Evolutionary conservation across 176 grass and related monocot species (phyloP).

Genomic region (Coix lacrymajobi): DNA sequence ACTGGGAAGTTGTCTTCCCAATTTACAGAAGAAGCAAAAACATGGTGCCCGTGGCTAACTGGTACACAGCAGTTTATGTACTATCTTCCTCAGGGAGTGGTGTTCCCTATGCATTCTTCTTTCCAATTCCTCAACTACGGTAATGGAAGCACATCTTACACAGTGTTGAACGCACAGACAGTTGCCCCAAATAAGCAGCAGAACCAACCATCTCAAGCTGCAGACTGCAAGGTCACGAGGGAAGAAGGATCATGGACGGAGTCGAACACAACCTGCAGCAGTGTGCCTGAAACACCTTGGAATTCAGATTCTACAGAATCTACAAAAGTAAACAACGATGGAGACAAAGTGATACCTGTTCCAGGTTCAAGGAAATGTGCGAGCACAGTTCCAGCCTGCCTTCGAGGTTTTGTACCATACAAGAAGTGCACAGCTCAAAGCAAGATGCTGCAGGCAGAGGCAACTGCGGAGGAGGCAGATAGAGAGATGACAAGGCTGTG

Average conservation of each 20-base stretch:
- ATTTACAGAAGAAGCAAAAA: background rate
- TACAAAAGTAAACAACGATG: background rate
- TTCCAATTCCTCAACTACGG: slow-evolving; percentile 33
- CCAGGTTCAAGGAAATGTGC: slow-evolving; percentile 23
- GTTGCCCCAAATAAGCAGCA: background rate
- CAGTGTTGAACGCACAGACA: slow-evolving; percentile 1
- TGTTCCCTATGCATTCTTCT: slow-evolving; percentile 6
- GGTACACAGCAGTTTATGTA: slow-evolving; percentile 44
- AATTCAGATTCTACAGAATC: slow-evolving; percentile 39
- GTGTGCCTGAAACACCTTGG: slow-evolving; percentile 15
- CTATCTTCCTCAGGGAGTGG: slow-evolving; percentile 35
- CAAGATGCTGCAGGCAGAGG: background rate
- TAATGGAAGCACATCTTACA: slow-evolving; percentile 16
- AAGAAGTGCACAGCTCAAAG: slow-evolving; percentile 40
- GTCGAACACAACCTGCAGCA: slow-evolving; percentile 32
- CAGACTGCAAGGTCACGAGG: background rate
- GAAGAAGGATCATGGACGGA: slow-evolving; percentile 43
- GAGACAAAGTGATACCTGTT: slow-evolving; percentile 6
- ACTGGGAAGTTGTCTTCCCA: slow-evolving; percentile 1
- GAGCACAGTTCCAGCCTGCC: background rate
- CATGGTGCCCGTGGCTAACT: slow-evolving; percentile 31
- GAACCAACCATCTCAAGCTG: slow-evolving; percentile 5
- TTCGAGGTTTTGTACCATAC: slow-evolving; percentile 62
- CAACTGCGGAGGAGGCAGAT: slow-evolving; percentile 30
- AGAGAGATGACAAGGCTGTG: slow-evolving; percentile 62